Evolutionary conservation across 768 basidiomycete genomes (phyloP).

Genomic region (Leucosporidium creatinivorum): DNA sequence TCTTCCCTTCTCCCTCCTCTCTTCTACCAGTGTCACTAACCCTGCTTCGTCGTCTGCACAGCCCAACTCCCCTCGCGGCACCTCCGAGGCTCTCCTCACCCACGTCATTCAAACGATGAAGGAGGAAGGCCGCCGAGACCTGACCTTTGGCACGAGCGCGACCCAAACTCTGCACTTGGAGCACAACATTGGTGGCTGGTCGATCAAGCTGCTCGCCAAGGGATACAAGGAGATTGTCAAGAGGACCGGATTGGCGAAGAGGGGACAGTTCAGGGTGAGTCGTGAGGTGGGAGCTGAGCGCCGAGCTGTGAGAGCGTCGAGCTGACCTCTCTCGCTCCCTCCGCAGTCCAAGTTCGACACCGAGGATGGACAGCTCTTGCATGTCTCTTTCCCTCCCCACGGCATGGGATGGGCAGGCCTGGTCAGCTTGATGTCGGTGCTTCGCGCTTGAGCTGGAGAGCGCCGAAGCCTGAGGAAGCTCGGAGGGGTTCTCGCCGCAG

Average conservation of each 20-base stretch:
- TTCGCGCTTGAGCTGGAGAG: too few relatives aligned
- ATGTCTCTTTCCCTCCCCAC: constrained; percentile 17
- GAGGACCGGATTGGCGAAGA: constrained; percentile 15
- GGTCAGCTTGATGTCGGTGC: constrained; percentile 17
- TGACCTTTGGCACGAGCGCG: constrained; percentile 29
- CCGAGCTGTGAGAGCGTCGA: too few relatives aligned
- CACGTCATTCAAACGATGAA: constrained; percentile 26
- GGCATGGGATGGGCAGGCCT: constrained; percentile 18
- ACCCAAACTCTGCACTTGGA: constrained; percentile 4
- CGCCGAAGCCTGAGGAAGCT: too few relatives aligned
- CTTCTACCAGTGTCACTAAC: too few relatives aligned
- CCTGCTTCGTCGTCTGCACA: constrained; percentile 2
- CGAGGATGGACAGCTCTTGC: constrained; percentile 14
- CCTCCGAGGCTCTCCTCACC: constrained; percentile 21
- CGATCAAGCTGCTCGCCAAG: constrained; percentile 18
- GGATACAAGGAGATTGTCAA: constrained; percentile 24
- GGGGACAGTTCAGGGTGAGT: constrained; percentile 19
- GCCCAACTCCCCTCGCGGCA: constrained; percentile 17
- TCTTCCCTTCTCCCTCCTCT: too few relatives aligned
- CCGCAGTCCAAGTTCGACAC: constrained; percentile 22
- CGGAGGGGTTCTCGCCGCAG: too few relatives aligned
- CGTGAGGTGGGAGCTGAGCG: background rate
- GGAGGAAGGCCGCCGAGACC: constrained; percentile 14
- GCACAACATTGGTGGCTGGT: constrained; percentile 19
- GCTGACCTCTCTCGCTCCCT: background rate